Conservation (phyloP, 2,329 filamentous ascomycete genomes). For the Fusarium begoniae region DNA sequence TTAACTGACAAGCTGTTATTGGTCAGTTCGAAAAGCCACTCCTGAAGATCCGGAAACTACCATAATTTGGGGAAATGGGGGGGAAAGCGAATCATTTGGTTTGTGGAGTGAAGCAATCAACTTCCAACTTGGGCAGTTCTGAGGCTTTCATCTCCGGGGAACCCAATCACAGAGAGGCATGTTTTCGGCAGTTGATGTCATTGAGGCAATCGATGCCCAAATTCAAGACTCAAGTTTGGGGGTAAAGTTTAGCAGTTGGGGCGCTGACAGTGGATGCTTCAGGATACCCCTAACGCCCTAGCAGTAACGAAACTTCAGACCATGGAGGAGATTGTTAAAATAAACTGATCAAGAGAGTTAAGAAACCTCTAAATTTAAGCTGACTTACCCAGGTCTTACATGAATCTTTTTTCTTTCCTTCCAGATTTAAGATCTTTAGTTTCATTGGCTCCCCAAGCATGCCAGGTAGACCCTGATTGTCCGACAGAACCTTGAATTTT, state of each 20-base stretch:
- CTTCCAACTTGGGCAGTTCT: background rate
- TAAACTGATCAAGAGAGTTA: background rate
- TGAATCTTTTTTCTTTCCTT: background rate
- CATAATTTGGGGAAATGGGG: slow-evolving; percentile 33
- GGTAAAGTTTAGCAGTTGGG: background rate
- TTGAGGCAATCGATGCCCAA: background rate
- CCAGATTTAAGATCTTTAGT: background rate
- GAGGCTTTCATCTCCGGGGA: slow-evolving; percentile 20
- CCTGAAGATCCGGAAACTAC: slow-evolving; percentile 41
- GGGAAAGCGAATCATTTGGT: slow-evolving; percentile 17
- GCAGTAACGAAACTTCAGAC: background rate
- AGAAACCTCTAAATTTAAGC: background rate
- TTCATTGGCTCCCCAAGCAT: background rate
- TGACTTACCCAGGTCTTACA: background rate
- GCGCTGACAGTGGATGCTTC: background rate
- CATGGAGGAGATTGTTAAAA: background rate
- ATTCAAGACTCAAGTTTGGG: background rate
- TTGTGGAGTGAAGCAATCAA: background rate
- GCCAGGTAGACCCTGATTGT: background rate
- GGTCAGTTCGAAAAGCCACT: slow-evolving; percentile 29
- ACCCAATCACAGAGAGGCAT: background rate
- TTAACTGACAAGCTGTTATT: slow-evolving; percentile 22
- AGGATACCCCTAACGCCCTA: background rate
- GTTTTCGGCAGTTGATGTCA: slow-evolving; percentile 23
- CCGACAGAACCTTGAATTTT: background rate